These are phyloP conservation scores for Cutaneotrichosporon daszewskae DNA, from an alignment of 1,284 basidiomycete species.

Conservation along the genomic window DNA sequence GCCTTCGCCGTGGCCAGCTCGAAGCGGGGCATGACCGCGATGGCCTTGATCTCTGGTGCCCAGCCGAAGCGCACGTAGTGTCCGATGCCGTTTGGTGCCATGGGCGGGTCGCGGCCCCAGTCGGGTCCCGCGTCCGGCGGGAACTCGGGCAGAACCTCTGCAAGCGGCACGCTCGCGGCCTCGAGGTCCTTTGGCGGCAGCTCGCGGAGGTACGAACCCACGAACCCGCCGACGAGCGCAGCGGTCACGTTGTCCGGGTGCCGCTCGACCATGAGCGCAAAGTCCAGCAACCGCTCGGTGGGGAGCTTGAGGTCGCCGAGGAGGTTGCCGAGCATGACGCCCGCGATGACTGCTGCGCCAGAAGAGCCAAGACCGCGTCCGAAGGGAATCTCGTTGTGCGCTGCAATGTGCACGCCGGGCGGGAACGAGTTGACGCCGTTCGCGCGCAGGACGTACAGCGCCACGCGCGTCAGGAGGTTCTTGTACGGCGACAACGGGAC, in stretches of 20 bases:
- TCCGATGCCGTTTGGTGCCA: slow-evolving; percentile 84
- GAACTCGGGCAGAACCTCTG: slow-evolving; percentile 95
- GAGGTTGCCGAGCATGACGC: slow-evolving; percentile 80
- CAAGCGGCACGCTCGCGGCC: slow-evolving; percentile 83
- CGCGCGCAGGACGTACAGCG: slow-evolving; percentile 92
- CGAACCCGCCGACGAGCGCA: slow-evolving; percentile 92
- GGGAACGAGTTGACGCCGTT: slow-evolving; percentile 72
- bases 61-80: slow-evolving; percentile 91
- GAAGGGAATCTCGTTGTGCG: slow-evolving; percentile 92
- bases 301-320: slow-evolving; percentile 70
- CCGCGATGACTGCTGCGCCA: slow-evolving; percentile 95
- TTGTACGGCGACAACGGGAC: slow-evolving; percentile 94
- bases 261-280: slow-evolving; percentile 97
- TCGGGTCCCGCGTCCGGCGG: slow-evolving; percentile 83
- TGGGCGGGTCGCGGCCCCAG: slow-evolving; percentile 84
- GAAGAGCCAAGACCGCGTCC: slow-evolving; percentile 95
- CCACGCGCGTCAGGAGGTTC: slow-evolving; percentile 96
- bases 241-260: slow-evolving; percentile 99
- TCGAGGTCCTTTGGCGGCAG: slow-evolving; percentile 63
- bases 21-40: slow-evolving; percentile 93
- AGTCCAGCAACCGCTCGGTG: slow-evolving; percentile 76
- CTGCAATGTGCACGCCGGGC: slow-evolving; percentile 63
- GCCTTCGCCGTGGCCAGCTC: slow-evolving; percentile 96
- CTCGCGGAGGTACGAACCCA: slow-evolving; percentile 93
- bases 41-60: slow-evolving; percentile 78